Conservation (phyloP, 2,329 filamentous ascomycete species). For the Tolypocladium sp. region DNA sequence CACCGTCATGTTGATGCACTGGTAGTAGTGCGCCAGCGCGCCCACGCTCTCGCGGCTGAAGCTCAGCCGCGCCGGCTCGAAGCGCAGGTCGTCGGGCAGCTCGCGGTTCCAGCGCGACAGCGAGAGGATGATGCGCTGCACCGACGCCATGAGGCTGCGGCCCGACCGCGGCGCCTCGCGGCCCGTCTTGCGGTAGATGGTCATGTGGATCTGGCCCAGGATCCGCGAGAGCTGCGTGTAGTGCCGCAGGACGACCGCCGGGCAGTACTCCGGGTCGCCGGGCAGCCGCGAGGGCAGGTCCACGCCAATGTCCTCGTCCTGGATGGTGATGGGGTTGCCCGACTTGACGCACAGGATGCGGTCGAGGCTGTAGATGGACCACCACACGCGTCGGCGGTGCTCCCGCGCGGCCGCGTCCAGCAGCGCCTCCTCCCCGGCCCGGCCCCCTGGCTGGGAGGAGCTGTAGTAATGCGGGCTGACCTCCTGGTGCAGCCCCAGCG, state of each 20-base stretch:
- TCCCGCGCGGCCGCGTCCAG: conserved; percentile 34
- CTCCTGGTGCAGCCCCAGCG: conserved; percentile 46
- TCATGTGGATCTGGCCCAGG: conserved; percentile 34
- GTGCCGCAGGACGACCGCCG: conserved; percentile 37
- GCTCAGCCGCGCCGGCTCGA: conserved; percentile 35
- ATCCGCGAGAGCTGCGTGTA: conserved; percentile 45
- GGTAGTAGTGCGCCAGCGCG: conserved; percentile 45
- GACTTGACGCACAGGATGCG: conserved; percentile 43
- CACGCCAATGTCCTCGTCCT: conserved; percentile 39
- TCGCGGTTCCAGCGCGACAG: conserved; percentile 40
- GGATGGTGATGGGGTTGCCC: conserved; percentile 44
- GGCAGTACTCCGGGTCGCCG: conserved; percentile 29
- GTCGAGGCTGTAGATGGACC: conserved; percentile 47
- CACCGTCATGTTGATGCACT: conserved; percentile 49
- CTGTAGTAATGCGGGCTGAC: conserved; percentile 13
- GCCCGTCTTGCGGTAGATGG: conserved; percentile 37
- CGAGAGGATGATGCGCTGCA: conserved; percentile 39
- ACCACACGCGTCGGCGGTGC: conserved; percentile 43
- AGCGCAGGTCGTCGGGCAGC: conserved; percentile 35
- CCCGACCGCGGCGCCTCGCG: conserved; percentile 28
- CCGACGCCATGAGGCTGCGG: conserved; percentile 36
- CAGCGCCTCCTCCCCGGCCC: conserved; percentile 11
- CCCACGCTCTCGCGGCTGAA: conserved; percentile 41
- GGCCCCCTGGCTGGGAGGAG: no score
- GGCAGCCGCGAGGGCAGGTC: conserved; percentile 25